Percentiles rank a stretch among this genome's conserved stretches.
phyloP scores from a whole-genome alignment of 345 rosid genomes.

The Kandelia obovata region DNA sequence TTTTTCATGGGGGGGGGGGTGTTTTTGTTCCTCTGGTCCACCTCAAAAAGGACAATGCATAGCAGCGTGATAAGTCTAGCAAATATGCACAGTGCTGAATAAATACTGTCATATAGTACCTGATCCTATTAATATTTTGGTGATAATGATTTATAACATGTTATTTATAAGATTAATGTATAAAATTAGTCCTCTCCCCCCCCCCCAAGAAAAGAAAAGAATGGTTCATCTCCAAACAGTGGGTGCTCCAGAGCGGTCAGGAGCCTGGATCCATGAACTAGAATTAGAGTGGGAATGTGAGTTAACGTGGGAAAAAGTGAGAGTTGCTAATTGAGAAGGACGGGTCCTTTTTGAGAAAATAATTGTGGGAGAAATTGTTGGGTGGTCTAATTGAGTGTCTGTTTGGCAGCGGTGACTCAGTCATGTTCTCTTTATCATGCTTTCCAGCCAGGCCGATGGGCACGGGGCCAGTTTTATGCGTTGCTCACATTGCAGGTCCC shows the following conservation, averaged over 20 bases:
- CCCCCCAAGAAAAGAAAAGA: no score
- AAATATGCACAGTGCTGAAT: no score
- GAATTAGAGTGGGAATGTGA: conserved; percentile 1
- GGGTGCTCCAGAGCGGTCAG: background rate
- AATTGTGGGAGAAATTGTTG: conserved; percentile 3
- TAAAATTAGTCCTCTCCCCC: no score
- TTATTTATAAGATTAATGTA: no score
- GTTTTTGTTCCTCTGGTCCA: background rate
- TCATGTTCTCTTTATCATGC: conserved; percentile 34
- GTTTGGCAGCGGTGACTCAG: conserved; percentile 10
- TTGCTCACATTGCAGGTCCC: conserved; percentile 29
- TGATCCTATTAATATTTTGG: no score
- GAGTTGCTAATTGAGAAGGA: background rate
- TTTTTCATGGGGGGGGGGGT: background rate
- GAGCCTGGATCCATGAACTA: background rate
- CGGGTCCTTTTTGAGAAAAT: background rate
- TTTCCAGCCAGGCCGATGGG: conserved; percentile 53
- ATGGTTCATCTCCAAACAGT: no score
- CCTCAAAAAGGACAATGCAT: background rate
- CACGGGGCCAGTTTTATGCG: conserved; percentile 22
- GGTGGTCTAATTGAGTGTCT: conserved; percentile 1
- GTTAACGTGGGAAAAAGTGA: background rate
- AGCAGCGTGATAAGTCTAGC: no score
- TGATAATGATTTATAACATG: no score
- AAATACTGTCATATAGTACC: no score